Conservation (phyloP, 768 basidiomycete genomes). For the Leccinum rimulosum region DNA sequence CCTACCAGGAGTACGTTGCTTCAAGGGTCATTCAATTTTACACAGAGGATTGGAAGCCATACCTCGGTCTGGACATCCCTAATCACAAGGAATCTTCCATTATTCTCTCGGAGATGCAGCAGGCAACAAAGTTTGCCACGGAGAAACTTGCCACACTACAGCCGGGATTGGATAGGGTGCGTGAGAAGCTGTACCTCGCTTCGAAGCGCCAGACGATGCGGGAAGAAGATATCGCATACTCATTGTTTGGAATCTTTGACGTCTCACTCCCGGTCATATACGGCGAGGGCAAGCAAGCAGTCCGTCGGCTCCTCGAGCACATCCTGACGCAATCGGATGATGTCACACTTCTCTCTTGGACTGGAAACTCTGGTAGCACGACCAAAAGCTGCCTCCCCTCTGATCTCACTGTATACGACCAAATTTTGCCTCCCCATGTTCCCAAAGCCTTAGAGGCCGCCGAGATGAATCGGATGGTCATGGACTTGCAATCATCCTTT, state of each 20-base stretch:
- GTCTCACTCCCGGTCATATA: neutral
- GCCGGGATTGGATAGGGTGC: neutral
- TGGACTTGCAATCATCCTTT: no score
- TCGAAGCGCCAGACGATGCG: neutral
- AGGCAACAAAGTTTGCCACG: neutral
- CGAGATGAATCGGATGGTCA: no score
- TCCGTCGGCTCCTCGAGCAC: neutral
- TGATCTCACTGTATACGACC: slow-evolving; percentile 4
- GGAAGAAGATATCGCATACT: neutral
- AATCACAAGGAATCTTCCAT: neutral
- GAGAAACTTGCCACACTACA: neutral
- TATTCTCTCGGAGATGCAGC: neutral
- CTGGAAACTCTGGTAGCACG: neutral
- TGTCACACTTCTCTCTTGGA: slow-evolving; percentile 5
- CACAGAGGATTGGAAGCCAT: neutral
- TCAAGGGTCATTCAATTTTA: neutral
- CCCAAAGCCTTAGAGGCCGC: no score
- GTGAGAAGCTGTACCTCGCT: neutral
- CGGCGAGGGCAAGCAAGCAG: neutral
- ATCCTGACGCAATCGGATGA: neutral
- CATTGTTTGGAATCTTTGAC: neutral
- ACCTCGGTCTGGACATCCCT: no score
- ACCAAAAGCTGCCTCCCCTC: slow-evolving; percentile 3
- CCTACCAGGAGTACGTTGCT: neutral
- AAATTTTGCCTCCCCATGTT: neutral